A percentile compares a stretch with the other conserved stretches of the same genome.
Evolutionary conservation across 179 eudicot species (phyloP).

Genomic region (Corrigiola litoralis): DNA sequence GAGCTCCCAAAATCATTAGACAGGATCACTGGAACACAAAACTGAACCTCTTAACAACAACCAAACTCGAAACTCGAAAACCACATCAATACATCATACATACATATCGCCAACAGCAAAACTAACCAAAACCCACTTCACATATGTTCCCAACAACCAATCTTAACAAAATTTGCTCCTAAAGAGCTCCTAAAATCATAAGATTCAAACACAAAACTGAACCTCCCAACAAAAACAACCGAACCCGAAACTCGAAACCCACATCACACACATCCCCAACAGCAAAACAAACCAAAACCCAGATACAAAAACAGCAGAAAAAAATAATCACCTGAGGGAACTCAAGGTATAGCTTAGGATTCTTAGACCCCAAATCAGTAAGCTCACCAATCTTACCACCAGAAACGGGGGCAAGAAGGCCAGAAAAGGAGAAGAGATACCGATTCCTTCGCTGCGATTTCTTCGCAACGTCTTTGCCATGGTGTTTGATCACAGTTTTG

Average conservation of each 20-base stretch:
- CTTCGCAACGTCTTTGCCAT: constrained; percentile 71
- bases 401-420: constrained; percentile 62
- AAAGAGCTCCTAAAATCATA: too few relatives aligned
- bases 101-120: too few relatives aligned
- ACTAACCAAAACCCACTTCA: too few relatives aligned
- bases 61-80: too few relatives aligned
- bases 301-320: neutral
- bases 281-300: neutral
- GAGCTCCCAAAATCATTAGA: too few relatives aligned
- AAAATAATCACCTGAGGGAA: constrained; percentile 58
- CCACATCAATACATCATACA: too few relatives aligned
- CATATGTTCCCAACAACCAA: too few relatives aligned
- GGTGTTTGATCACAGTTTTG: constrained; percentile 60
- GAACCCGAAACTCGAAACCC: neutral
- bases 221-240: constrained; percentile 24
- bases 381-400: constrained; percentile 93
- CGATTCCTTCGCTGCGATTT: constrained; percentile 79
- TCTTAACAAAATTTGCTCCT: too few relatives aligned
- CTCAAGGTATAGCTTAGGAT: constrained; percentile 75
- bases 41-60: too few relatives aligned
- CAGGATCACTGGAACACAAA: too few relatives aligned
- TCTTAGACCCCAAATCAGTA: constrained; percentile 69
- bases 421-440: constrained; percentile 75
- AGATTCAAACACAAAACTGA: too few relatives aligned
- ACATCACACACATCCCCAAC: neutral